Conservation (phyloP, 2,329 filamentous ascomycete genomes). For the Blastomyces emzantsi region DNA sequence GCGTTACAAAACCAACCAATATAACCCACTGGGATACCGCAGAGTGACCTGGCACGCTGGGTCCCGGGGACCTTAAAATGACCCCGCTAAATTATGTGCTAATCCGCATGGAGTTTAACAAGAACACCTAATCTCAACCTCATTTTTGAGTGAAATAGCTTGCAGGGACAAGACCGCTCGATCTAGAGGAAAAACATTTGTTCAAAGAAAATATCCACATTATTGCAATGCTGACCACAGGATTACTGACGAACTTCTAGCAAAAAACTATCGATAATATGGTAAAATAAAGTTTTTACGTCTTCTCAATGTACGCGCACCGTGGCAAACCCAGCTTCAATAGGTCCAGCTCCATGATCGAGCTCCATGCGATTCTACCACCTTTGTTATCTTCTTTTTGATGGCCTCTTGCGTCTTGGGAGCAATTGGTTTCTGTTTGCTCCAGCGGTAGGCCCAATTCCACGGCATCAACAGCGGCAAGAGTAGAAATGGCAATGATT, state of each 20-base stretch:
- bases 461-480: constrained; percentile 11
- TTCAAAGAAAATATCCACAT: neutral
- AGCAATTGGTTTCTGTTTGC: neutral
- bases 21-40: neutral
- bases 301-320: neutral
- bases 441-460: constrained; percentile 10
- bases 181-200: neutral
- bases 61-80: neutral
- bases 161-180: neutral
- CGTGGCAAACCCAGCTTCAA: neutral
- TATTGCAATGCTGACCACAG: neutral
- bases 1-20: neutral
- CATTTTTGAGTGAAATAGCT: neutral
- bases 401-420: constrained; percentile 1
- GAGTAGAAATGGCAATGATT: neutral
- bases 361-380: constrained; percentile 5
- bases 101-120: neutral
- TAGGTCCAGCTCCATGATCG: constrained; percentile 7
- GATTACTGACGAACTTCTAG: neutral
- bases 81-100: neutral
- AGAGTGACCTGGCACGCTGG: neutral
- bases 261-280: neutral
- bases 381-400: constrained; percentile 4
- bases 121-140: neutral
- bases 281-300: neutral